Base-by-base conservation (phyloP, 768 basidiomycete genomes). In the Infundibulicybe gibba region DNA sequence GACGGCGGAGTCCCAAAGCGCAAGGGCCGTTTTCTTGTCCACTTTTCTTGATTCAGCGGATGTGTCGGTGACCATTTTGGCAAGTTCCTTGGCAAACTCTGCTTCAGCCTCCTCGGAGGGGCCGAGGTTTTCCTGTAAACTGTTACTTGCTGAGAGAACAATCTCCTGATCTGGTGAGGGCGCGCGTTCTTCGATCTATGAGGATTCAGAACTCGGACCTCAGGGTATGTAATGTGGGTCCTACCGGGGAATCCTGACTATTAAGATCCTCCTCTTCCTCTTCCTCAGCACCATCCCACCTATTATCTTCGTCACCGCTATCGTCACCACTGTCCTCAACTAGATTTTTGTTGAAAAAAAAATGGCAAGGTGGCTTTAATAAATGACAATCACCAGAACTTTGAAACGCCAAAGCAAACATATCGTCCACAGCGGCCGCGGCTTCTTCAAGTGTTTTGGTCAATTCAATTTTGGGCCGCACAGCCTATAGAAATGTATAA, bases 81-180 rank as follows among this genome's bases (percentile, higher is more conserved):
- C 93, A 15, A 99, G 78, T 62, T 98, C 97, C 62, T 92, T 92
- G 8, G 87, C 90, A 58, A 99, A 99, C 31, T 94, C 95, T 2
- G 84, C 88, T 40, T 95, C 90, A 15, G 88, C 92, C 59, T 94
- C 93, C 53, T 91, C 86, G 8, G 87, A 83, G 1, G 90, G 88
- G 6, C 91, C 92, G 34, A 90, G 71, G 47, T 75, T 72, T 58
- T 94, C 91, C 54, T 86, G 81, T 11, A 69, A 60, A 47, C 65
- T 74, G 49, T 71, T 75, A 51, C 68, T 71, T 21, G 75, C 66
- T 21, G 83, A 81, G 31, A 85, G 77, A 37, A 93, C 74, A 10
- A 93, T 76, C 10, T 87, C 79, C 41, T 82, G 68, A n/a, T 94
- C 92, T 3, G 92, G 92, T 12, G 90, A 92, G 3, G 86, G 81